Conservation (phyloP, 805 yeast species). For the Zygoascus biomembranicola region DNA sequence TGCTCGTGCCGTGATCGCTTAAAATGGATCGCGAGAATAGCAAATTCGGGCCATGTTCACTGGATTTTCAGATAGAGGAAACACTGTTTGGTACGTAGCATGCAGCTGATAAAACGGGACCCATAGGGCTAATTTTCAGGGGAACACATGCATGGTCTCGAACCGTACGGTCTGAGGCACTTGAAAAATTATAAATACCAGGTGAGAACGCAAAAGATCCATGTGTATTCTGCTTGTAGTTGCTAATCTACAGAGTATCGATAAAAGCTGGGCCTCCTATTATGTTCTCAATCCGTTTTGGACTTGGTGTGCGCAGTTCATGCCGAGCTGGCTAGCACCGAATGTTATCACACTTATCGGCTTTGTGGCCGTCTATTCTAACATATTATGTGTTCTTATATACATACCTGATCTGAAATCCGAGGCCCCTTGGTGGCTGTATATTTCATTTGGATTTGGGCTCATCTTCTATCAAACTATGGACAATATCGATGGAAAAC, state of each 20-base stretch:
- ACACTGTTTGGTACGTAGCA: background rate
- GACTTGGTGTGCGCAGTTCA: constrained; percentile 65
- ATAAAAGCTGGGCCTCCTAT: constrained; percentile 70
- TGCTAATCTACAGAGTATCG: constrained; percentile 39
- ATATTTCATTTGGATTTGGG: constrained; percentile 70
- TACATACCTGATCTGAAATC: constrained; percentile 62
- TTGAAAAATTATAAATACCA: background rate
- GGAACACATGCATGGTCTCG: constrained; percentile 1
- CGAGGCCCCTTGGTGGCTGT: constrained; percentile 66
- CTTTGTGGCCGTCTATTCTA: constrained; percentile 54
- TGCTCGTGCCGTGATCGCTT: background rate
- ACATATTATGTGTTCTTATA: constrained; percentile 54
- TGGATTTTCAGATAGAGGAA: background rate
- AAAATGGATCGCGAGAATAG: background rate
- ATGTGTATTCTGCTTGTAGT: background rate
- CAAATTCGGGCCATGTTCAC: background rate
- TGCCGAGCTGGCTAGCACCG: constrained; percentile 92
- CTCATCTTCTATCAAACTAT: constrained; percentile 89
- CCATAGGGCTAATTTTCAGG: background rate
- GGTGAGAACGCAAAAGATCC: background rate
- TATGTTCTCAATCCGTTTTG: constrained; percentile 80
- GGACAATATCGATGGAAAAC: constrained; percentile 96
- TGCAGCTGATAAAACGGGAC: background rate
- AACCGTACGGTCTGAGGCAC: background rate
- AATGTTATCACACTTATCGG: constrained; percentile 84